Conservation (phyloP, 83 land plant genomes). For the Picea mariana region DNA sequence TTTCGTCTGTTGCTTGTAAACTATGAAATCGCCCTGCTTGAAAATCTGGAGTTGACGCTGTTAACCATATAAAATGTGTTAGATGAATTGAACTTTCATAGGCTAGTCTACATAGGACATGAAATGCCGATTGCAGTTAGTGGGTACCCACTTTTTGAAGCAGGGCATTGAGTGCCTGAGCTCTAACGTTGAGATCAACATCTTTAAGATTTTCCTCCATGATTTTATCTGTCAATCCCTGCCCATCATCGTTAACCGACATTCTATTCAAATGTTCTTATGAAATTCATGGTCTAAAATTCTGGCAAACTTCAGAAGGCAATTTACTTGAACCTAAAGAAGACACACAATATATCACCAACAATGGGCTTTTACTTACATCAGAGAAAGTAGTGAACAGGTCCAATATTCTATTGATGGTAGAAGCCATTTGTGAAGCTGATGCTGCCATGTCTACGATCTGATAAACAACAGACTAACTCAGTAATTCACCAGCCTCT, state of each 20-base stretch:
- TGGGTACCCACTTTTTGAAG: constrained; percentile 27
- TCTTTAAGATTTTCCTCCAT: constrained; percentile 29
- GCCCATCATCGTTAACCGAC: constrained; percentile 11
- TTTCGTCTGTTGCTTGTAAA: constrained; percentile 20
- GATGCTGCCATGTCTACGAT: background rate
- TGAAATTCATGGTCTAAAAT: background rate
- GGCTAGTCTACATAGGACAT: background rate
- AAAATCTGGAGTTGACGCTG: constrained; percentile 24
- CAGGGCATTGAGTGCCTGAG: constrained; percentile 27
- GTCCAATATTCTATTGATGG: constrained; percentile 29
- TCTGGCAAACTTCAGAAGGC: background rate
- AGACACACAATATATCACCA: background rate
- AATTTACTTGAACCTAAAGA: background rate
- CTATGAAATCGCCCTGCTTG: constrained; percentile 19
- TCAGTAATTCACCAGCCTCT: no score
- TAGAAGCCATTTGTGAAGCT: constrained; percentile 19
- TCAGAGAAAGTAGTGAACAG: constrained; percentile 16
- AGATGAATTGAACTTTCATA: constrained; percentile 10
- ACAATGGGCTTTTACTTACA: background rate
- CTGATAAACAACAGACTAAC: no score
- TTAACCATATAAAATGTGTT: background rate
- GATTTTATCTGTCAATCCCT: constrained; percentile 36
- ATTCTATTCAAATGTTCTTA: background rate
- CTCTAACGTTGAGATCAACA: constrained; percentile 17
- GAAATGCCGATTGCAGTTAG: background rate